phyloP scores from a whole-genome alignment of 2,329 filamentous ascomycete species.

The Cercospora zeae-maydis region DNA sequence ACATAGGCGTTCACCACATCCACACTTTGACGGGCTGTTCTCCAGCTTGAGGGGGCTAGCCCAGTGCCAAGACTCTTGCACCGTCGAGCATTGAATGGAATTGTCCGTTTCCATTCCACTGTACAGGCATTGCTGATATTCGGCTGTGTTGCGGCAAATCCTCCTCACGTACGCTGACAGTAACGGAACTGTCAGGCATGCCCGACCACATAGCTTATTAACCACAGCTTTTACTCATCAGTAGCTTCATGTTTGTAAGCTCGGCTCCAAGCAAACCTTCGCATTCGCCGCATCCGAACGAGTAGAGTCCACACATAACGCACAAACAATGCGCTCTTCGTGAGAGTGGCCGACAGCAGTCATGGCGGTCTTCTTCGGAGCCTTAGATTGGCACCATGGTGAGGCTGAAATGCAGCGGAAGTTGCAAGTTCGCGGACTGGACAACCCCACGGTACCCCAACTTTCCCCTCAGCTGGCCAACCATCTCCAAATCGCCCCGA shows the following conservation, averaged over 20 bases:
- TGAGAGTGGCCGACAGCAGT: background rate
- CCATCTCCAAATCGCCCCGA: slow-evolving; percentile 59
- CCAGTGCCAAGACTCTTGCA: background rate
- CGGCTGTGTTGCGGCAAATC: background rate
- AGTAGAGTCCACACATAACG: background rate
- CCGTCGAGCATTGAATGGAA: background rate
- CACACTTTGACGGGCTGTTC: too few relatives aligned
- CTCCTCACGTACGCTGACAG: background rate
- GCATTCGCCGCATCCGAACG: background rate
- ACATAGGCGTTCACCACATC: background rate
- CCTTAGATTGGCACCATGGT: slow-evolving; percentile 2
- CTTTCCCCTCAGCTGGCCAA: slow-evolving; percentile 60
- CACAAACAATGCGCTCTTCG: background rate
- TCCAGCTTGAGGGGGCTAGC: background rate
- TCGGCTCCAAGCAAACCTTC: background rate
- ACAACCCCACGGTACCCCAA: slow-evolving; percentile 42
- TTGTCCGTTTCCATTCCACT: background rate
- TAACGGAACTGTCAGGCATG: background rate
- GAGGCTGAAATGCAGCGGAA: slow-evolving; percentile 5
- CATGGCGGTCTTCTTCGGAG: slow-evolving; percentile 7
- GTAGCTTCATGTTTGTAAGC: background rate
- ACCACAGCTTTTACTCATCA: background rate
- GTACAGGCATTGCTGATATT: background rate
- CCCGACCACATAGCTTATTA: background rate
- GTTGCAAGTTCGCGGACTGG: slow-evolving; percentile 1